Evolutionary conservation across 1,284 basidiomycete species (phyloP), one percentile per base, ranked within the genome.

Genomic region (Peniophora sp.): DNA sequence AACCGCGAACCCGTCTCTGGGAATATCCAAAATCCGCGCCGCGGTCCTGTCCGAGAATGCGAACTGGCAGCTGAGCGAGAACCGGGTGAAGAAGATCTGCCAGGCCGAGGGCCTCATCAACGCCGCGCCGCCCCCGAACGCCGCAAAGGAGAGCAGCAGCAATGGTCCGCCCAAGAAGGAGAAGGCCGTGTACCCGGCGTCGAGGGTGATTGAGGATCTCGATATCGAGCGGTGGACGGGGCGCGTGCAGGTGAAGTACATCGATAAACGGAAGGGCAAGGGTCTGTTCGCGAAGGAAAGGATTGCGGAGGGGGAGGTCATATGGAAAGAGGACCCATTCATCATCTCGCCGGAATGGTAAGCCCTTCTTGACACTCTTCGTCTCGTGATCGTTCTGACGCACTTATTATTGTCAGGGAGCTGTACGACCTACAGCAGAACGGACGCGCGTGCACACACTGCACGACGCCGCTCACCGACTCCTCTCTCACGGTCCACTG

Each of bases 301-400:
- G 46, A 84, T 94, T 52, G 65, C 69, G 11, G 75, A 81, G 58
- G 89, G 86, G 0, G 88, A 93, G 55, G 69, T 81, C 9, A 61
- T 95, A 3, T 95, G 92, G 87, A 85, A 83, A 53, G 92, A 95
- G 62, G 83, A 87, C 60, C 84, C 83, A 0, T 88, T 83, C 60
- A 64, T 84, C 45, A 64, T 87, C 17, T 81, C 84, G 18, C 80
- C 86, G 14, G 83, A 87, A 67, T 85, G 82, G 85, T 85, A 62
- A 53, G 76, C 61, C 17, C 49, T 27, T 41, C 17, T 46, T 48
- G 24, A 48, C 24, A 35, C 18, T 47, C 2, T 41, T 36, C 20
- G 47, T 51, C n/a, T 37, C 24, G 39, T 46, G 27, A n/a, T 48
- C 43, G 12, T 5, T 12, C 12, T 48, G 54, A 50, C 47, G 47